Evolutionary conservation across 2,329 filamentous ascomycete species (phyloP), one percentile per base, ranked within the genome.

Genomic region (Ustulina deusta): DNA sequence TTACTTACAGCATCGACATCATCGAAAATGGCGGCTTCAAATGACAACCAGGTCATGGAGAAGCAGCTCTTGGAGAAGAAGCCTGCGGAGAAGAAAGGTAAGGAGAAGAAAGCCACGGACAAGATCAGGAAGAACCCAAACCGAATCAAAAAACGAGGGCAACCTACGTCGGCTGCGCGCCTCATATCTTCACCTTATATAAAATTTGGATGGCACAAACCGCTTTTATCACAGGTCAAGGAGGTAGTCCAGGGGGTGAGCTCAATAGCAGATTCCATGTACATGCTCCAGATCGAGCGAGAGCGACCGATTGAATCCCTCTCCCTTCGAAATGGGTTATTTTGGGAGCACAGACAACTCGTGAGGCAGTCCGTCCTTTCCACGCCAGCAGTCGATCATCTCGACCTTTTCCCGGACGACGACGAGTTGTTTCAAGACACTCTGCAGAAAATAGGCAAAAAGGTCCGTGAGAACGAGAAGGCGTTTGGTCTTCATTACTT

Each of bases 261-360:
- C 15, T 48, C 59, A 0, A 64, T 71, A 1, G 73, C 72, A 0
- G 65, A 65, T 20, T 71, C 66, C 7, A 72, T 72, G 70, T 73
- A 73, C 40, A 68, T 68, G 56, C 52, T 76, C 10, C 73, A 77
- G 36, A 42, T 72, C 0, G 36, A 63, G 0, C 64, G 71, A n/a
- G 56, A 70, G 1, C 62, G 67, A 1, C 63, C 71, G 3, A 63
- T 77, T 1, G 66, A 70, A 1, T 6, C 60, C 0, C 56, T 61
- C 9, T 70, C 69, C 5, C 51, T 77, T 0, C 64, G 71, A 2
- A 67, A 74, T 3, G 74, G 69, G 2, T 11, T 77, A 6, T 75
- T 76, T 58, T 76, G 74, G 74, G 74, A 76, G 57, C 74, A 72
- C 29, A 65, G 71, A 15, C 69, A 73, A 25, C 57, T 75, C 2